These are phyloP conservation scores for Cyanidiococcus yangmingshanensis DNA, from an alignment of 23 red algal species.

Conservation along the genomic window DNA sequence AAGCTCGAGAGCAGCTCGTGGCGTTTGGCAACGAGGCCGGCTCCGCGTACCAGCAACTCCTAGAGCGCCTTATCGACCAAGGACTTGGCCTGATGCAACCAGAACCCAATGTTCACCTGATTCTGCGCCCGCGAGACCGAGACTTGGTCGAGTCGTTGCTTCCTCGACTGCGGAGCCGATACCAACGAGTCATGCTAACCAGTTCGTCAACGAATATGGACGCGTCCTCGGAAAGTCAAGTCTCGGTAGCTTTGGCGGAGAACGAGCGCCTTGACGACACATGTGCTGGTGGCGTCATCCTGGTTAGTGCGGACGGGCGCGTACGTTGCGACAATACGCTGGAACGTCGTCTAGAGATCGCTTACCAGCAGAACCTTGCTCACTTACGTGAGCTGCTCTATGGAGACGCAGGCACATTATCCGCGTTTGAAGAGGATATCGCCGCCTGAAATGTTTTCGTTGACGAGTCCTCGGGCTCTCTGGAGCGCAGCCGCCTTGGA, in stretches of 20 bases:
- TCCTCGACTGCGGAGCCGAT: constrained; percentile 14
- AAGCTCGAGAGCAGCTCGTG: constrained; percentile 37
- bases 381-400: constrained; percentile 67
- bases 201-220: constrained; percentile 24
- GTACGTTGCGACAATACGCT: constrained; percentile 91
- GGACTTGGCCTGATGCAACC: constrained; percentile 47
- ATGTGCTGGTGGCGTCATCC: constrained; percentile 56
- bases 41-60: constrained; percentile 31
- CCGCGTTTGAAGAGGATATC: background rate
- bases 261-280: background rate
- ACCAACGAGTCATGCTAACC: constrained; percentile 17
- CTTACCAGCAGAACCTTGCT: constrained; percentile 94
- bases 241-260: background rate
- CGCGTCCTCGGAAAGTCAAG: background rate
- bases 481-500: too few species aligned
- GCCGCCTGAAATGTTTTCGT: too few species aligned
- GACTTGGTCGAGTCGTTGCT: constrained; percentile 39
- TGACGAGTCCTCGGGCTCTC: too few species aligned
- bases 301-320: constrained; percentile 68
- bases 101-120: constrained; percentile 37
- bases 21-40: constrained; percentile 24
- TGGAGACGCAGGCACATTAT: constrained; percentile 15
- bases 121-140: constrained; percentile 46
- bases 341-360: constrained; percentile 90
- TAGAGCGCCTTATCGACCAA: constrained; percentile 53